Base-by-base conservation (phyloP, 306 rosid genomes). In the Quillaja saponaria region DNA sequence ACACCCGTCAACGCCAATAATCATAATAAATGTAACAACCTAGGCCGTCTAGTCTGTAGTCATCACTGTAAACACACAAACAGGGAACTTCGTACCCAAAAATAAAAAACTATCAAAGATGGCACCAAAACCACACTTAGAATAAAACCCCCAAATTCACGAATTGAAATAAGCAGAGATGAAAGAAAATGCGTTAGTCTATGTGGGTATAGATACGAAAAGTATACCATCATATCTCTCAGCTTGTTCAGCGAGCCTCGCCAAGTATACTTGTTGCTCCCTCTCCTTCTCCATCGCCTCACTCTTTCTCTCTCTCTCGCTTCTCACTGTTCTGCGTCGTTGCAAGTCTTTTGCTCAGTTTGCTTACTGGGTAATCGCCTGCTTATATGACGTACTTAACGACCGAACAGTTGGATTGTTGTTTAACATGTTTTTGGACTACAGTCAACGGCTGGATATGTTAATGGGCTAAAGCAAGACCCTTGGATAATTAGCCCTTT, bases 221-320 rank as follows among this genome's bases (percentile, higher is more conserved):
- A 6, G 6, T 5, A 19, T 79, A 74, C 83, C 80, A 28, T 70
- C 80, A 10, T 79, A 70, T 79, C 83, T 61, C 55, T 74, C 83
- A 19, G 83, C 74, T 62, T 79, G 83, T 49, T 79, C 83, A 3
- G 80, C 74, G 52, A 79, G 76, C 37, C 63, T 74, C 20, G 83
- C 83, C 47, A 15, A 55, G 77, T 74, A 79, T 35, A 61, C 80
- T n/a, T 20, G 71, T 0, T 50, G 68, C 49, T 79, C 77, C 34
- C 77, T 79, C 55, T 64, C 80, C 6, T 41, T 69, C 68, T 71
- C 71, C 82, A 72, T 72, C 54, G 55, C 63, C 40, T 10, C 56
- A 28, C 8, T 58, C 71, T 54, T 38, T 46, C 54, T 47, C 35
- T 17, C 3, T 12, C 66, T 50, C 49, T 40, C n/a, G n/a, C n/a